Evolutionary conservation across 768 basidiomycete species (phyloP), one percentile per base, ranked within the genome.

Genomic region (Porpolomopsis calyptriformis): DNA sequence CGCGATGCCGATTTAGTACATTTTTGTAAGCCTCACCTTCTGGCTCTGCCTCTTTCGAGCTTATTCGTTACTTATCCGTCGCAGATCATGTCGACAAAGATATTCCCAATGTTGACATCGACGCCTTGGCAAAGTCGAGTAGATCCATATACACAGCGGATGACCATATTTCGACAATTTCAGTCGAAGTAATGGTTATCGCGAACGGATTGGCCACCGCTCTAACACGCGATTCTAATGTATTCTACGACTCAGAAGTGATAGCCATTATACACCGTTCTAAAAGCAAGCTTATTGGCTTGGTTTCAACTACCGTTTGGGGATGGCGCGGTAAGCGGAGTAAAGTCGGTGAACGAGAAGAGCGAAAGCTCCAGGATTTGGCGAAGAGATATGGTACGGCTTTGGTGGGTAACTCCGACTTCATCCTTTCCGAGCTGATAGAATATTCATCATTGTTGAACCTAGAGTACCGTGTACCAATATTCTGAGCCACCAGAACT

Each of bases 231-330:
- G 66, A 77, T 45, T 56, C 56, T 6, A 64, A 72, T 48, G 59
- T 84, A 14, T 86, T 90, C 58, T 82, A 90, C 55, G 86, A 90
- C 43, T 64, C 71, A 1, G 88, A 91, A 56, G 64, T 78, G 6
- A 64, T 88, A 16, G 77, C 73, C 1, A 68, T 90, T 42, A 68
- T 90, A 11, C 74, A 86, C 57, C 74, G 87, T 11, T 71, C 65
- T 19, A 90, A 88, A 60, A 74, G 74, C 0, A 76, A 66, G 46
- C 65, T 71, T n/a, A 78, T 62, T 26, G 80, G 82, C 10, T 67
- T 90, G 12, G 85, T 77, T 3, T 67, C 69, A 20, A 87, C 81
- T 4, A 72, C 69, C 18, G 72, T 90, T 14, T 90, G 85, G 85
- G 74, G 73, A 18, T 91, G 88, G 88, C 64, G 67, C 14, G 88